These are phyloP conservation scores for Pythium sukuiense DNA, from an alignment of 352 stramenopile genomes.

Conservation along the genomic window DNA sequence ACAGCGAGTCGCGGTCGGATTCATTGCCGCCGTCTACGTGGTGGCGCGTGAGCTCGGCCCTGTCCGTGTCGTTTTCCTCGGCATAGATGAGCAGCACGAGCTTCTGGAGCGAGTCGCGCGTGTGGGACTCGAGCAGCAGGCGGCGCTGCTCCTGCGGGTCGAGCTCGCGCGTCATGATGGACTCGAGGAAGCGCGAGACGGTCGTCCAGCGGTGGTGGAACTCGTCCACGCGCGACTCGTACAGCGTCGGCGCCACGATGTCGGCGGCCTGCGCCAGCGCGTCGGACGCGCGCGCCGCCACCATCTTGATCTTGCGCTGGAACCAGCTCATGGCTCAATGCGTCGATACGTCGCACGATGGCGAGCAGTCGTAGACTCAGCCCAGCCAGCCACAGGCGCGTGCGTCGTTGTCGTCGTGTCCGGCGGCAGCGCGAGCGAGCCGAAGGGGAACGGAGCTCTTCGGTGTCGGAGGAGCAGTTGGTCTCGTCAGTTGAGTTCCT, in stretches of 20 bases:
- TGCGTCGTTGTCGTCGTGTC: neutral
- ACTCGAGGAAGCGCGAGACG: slow-evolving; percentile 76
- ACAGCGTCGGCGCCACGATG: slow-evolving; percentile 76
- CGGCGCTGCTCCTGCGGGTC: slow-evolving; percentile 71
- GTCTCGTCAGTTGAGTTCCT: slow-evolving; percentile 1
- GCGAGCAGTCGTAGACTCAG: neutral
- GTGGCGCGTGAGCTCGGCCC: slow-evolving; percentile 55
- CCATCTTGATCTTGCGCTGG: slow-evolving; percentile 75
- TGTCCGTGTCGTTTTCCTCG: slow-evolving; percentile 78
- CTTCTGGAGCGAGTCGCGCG: slow-evolving; percentile 80
- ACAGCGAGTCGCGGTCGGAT: slow-evolving; percentile 11
- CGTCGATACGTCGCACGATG: neutral
- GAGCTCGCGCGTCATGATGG: slow-evolving; percentile 62
- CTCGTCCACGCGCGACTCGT: slow-evolving; percentile 80
- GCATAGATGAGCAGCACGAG: slow-evolving; percentile 86
- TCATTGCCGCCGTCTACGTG: slow-evolving; percentile 20
- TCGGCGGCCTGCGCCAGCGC: slow-evolving; percentile 74
- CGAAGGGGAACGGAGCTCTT: slow-evolving; percentile 4
- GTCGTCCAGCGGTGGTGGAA: slow-evolving; percentile 86
- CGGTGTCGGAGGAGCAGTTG: neutral
- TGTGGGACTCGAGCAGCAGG: slow-evolving; percentile 77
- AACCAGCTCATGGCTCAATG: slow-evolving; percentile 54
- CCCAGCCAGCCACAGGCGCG: neutral
- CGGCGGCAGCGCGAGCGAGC: neutral
- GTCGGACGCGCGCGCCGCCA: slow-evolving; percentile 71